Percentiles rank a stretch among this genome's conserved stretches.
These are phyloP conservation scores for Sporothrix inflata DNA, from an alignment of 2,329 filamentous ascomycete species.

Conservation along the genomic window DNA sequence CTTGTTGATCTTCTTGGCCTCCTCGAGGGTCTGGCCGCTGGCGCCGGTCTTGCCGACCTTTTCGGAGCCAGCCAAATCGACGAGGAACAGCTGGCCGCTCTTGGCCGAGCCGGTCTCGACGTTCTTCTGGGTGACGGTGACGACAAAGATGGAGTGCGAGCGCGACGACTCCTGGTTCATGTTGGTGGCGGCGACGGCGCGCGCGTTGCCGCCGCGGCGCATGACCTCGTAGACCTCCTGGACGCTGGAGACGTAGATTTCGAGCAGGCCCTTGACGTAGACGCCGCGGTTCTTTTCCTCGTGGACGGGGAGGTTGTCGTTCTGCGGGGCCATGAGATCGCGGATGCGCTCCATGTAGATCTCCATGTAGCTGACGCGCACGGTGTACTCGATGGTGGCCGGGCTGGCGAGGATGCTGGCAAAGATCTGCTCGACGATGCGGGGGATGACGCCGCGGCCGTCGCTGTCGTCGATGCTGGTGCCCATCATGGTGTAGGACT, in stretches of 20 bases:
- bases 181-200: conserved; percentile 94
- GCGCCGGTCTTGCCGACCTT: conserved; percentile 99
- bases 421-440: conserved; percentile 97
- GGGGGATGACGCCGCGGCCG: conserved; percentile 90
- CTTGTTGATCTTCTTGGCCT: conserved; percentile 99
- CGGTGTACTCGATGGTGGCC: conserved; percentile 96
- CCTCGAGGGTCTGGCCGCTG: conserved; percentile 93
- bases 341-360: conserved; percentile 99
- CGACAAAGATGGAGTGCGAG: conserved; percentile 97
- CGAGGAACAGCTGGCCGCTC: conserved; percentile 94
- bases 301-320: conserved; percentile 96
- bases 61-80: conserved; percentile 97
- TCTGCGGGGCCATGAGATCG: conserved; percentile 87
- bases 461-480: conserved; percentile 89
- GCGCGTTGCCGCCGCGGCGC: conserved; percentile 84
- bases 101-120: conserved; percentile 94
- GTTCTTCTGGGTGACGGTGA: conserved; percentile 97
- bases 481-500: conserved; percentile 99
- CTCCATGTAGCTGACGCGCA: conserved; percentile 98
- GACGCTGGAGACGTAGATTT: conserved; percentile 94
- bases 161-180: conserved; percentile 99
- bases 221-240: conserved; percentile 97
- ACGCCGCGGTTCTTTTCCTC: conserved; percentile 96
- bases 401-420: conserved; percentile 90
- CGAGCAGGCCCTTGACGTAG: conserved; percentile 91